These are phyloP conservation scores for Rutidosis leptorrhynchoides DNA, from an alignment of 129 eudicot genomes.

Conservation along the genomic window DNA sequence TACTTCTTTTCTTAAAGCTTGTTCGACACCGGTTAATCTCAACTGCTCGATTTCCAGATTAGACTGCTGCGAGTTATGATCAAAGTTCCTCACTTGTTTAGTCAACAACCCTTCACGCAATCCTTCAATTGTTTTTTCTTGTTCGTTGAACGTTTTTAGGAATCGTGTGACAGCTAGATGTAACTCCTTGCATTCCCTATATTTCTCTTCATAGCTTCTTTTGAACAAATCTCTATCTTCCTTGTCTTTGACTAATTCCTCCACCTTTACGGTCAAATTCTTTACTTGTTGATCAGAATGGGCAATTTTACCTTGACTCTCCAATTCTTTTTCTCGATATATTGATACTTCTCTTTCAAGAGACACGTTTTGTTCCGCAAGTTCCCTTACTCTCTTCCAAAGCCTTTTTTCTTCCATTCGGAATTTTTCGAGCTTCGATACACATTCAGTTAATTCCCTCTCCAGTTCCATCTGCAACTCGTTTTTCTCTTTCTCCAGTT, in stretches of 20 bases:
- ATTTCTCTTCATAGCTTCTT: constrained; percentile 65
- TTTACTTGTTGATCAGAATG: constrained; percentile 55
- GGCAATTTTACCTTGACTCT: constrained; percentile 38
- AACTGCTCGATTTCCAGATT: constrained; percentile 71
- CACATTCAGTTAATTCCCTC: constrained; percentile 82
- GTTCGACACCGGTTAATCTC: constrained; percentile 77
- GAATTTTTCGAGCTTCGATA: constrained; percentile 71
- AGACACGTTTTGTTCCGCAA: constrained; percentile 91
- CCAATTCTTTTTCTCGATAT: constrained; percentile 60
- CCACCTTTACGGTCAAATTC: constrained; percentile 47
- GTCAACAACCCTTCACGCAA: constrained; percentile 55
- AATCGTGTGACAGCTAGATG: constrained; percentile 63
- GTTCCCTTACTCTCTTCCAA: constrained; percentile 87
- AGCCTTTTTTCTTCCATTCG: constrained; percentile 87
- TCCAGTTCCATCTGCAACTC: constrained; percentile 72
- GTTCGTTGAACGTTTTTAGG: constrained; percentile 73
- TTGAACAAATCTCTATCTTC: constrained; percentile 58
- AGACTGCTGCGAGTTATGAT: constrained; percentile 46
- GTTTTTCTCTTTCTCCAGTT: constrained; percentile 70
- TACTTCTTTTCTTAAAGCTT: constrained; percentile 70
- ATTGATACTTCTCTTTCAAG: constrained; percentile 88
- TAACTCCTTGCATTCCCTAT: constrained; percentile 80
- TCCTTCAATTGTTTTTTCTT: constrained; percentile 85
- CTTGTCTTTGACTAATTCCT: constrained; percentile 52
- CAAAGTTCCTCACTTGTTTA: constrained; percentile 52